Conservation (phyloP, 2,329 filamentous ascomycete genomes). For the Elsinoe australis region DNA sequence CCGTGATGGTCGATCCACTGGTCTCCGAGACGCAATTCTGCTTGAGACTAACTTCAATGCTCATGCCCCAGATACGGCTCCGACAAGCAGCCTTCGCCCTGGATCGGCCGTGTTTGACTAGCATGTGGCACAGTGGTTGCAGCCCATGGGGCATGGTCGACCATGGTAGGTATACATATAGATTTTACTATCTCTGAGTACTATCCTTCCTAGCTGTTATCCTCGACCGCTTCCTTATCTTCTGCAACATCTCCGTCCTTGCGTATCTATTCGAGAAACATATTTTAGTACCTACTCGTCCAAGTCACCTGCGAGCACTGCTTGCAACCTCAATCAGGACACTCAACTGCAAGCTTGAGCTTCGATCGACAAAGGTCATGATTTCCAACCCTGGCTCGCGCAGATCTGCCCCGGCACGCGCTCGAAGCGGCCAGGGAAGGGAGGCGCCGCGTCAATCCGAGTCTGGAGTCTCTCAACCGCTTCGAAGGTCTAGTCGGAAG, state of each 20-base stretch:
- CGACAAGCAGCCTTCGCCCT: not conserved
- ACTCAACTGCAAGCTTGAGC: no score
- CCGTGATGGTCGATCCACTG: constrained; percentile 7
- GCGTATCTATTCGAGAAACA: no score
- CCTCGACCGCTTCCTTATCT: not conserved
- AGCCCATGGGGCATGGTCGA: not conserved
- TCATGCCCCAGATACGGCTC: constrained; percentile 14
- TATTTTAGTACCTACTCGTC: no score
- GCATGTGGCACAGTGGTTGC: constrained; percentile 7
- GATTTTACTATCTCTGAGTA: not conserved
- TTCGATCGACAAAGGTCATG: no score
- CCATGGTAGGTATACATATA: constrained; percentile 14
- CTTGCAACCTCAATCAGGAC: no score
- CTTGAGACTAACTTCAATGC: constrained; percentile 5
- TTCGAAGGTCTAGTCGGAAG: constrained; percentile 1
- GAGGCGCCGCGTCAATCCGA: not conserved
- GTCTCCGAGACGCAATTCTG: not conserved
- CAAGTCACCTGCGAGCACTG: no score
- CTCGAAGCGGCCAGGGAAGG: not conserved
- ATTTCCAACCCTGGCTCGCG: not conserved
- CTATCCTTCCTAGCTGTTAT: not conserved
- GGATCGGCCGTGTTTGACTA: not conserved
- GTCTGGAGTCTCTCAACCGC: not conserved
- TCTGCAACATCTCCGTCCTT: not conserved
- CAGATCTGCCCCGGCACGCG: not conserved